Conservation (phyloP, 345 rosid genomes). For the Nephelium lappaceum region DNA sequence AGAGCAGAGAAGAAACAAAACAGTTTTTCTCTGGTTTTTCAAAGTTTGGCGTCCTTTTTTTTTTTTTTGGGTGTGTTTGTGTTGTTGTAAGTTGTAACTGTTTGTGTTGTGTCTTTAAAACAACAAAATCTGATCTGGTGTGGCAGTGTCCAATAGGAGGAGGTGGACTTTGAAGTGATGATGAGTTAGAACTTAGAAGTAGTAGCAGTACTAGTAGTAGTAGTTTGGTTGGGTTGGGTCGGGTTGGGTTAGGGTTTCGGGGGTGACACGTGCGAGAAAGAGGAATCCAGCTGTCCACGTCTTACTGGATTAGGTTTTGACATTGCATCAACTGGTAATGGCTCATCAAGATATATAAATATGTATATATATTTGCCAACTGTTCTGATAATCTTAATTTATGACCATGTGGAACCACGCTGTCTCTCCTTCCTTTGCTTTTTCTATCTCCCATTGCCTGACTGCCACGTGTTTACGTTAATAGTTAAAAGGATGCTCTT, state of each 20-base stretch:
- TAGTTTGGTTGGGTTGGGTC: background rate
- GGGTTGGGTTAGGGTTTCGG: conserved; percentile 60
- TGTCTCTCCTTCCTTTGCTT: background rate
- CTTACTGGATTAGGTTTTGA: conserved; percentile 54
- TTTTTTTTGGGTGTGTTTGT: background rate
- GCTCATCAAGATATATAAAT: conserved; percentile 18
- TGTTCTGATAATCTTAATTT: conserved; percentile 30
- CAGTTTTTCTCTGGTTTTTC: background rate
- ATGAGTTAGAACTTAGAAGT: background rate
- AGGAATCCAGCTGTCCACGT: conserved; percentile 70
- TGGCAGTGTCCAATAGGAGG: conserved; percentile 50
- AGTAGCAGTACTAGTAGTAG: background rate
- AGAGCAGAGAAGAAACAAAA: background rate
- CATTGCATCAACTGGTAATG: conserved; percentile 10
- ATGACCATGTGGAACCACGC: conserved; percentile 1
- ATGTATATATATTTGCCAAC: background rate
- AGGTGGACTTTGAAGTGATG: conserved; percentile 30
- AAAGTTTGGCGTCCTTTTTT: background rate
- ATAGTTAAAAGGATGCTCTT: no score
- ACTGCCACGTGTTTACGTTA: background rate
- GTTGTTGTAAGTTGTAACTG: background rate
- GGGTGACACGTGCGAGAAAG: conserved; percentile 64
- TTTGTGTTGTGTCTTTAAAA: background rate
- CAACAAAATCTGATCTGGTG: conserved; percentile 40
- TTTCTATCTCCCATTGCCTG: background rate